These are phyloP conservation scores for Podospora pseudocomata DNA, from an alignment of 495 filamentous ascomycete species.

Conservation along the genomic window DNA sequence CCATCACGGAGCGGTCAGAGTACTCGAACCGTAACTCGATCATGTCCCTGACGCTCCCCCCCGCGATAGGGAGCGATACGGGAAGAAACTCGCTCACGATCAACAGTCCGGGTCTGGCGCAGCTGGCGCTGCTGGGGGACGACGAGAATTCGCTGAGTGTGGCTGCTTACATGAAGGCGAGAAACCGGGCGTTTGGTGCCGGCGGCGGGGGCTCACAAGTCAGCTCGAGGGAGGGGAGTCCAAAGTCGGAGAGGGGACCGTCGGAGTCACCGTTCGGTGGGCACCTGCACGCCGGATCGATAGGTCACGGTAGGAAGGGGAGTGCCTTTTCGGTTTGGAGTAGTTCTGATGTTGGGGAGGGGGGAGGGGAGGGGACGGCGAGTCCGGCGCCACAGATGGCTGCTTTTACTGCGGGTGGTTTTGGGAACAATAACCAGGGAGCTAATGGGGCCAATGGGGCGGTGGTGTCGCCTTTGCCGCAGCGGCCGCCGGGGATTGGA, in stretches of 20 bases:
- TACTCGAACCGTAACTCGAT: constrained; percentile 92
- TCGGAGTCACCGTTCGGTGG: background rate
- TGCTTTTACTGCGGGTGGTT: constrained; percentile 2
- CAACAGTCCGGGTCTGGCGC: constrained; percentile 59
- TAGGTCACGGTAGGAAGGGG: constrained; percentile 11
- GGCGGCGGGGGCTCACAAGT: constrained; percentile 57
- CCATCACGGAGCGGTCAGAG: constrained; percentile 94
- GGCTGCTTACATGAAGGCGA: constrained; percentile 65
- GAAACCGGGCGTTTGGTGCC: constrained; percentile 68
- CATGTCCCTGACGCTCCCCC: constrained; percentile 64
- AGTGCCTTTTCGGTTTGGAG: constrained; percentile 17
- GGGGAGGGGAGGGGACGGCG: background rate
- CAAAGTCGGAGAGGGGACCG: constrained; percentile 39
- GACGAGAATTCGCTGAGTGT: constrained; percentile 58
- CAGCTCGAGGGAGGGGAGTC: constrained; percentile 58
- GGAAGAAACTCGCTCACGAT: constrained; percentile 17
- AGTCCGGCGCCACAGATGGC: constrained; percentile 2
- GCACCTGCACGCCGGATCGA: constrained; percentile 5
- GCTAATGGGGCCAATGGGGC: background rate
- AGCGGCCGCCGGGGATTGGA: background rate
- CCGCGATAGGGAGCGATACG: constrained; percentile 40
- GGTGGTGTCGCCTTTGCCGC: constrained; percentile 9
- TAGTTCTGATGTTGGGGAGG: background rate
- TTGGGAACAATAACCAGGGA: background rate
- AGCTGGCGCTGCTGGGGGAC: constrained; percentile 69